Evolutionary conservation across 208 protist genomes (phyloP), one percentile per base, ranked within the genome.

Genomic region (Wallacemonas sp.): DNA sequence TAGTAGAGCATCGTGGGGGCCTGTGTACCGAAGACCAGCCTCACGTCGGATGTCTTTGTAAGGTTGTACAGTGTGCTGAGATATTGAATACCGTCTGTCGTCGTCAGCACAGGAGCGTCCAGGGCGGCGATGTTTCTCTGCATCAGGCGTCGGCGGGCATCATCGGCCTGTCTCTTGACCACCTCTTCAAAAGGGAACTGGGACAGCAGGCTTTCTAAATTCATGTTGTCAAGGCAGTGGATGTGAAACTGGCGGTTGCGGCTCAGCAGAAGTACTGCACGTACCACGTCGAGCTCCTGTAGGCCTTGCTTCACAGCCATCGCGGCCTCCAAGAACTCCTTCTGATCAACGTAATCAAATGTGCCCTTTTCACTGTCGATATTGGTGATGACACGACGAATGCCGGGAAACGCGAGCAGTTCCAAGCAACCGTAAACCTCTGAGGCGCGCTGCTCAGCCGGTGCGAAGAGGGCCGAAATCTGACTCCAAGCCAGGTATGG

Each of bases 401-500:
- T 72, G 14, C 90, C 90, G 11, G 86, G 86, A 59, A 96, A 96
- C 36, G 90, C 90, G 54, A 96, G 79, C 34, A 96, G 69, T 64
- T 93, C 85, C 6, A 93, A 58, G 55, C 75, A 85, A 31, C 90
- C 90, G 56, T 82, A 96, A 9, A 86, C 84, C 64, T 93, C 87
- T 11, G 81, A 90, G 17, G 79, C 67, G 34, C 78, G 62, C 0
- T 61, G 68, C 60, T 86, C 87, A 0, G 49, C 53, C 46, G 67
- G 66, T 2, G 80, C 75, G 56, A 83, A 79, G 36, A 91, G 88
- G 45, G 90, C 79, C 14, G 90, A 93, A 24, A 96, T 75, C 44
- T 96, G 90, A 39, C 85, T 90, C 87, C 90, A 96, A 24, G 84
- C 84, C 45, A 92, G 70, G 74, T 91, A 92, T 33, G 90, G 90